Conservation (phyloP, 148 eudicot genomes). For the Heliamphora exappendiculata region DNA sequence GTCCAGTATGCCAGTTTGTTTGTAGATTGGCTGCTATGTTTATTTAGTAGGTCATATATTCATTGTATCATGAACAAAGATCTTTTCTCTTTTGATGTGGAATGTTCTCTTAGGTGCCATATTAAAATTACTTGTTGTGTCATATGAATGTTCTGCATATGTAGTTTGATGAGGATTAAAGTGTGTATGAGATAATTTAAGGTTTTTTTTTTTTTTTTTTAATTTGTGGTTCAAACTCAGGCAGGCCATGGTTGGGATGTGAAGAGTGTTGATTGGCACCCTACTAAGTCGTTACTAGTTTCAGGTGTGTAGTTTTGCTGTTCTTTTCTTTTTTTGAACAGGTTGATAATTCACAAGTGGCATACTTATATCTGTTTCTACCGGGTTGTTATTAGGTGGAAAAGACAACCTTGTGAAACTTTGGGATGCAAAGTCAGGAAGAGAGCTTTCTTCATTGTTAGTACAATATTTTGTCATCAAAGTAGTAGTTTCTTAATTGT, state of each 20-base stretch:
- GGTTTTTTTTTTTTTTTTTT: slow-evolving; percentile 26
- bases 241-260: slow-evolving; percentile 99
- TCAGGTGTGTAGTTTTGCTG: slow-evolving; percentile 51
- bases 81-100: background rate
- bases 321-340: background rate
- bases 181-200: slow-evolving; percentile 41
- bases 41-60: background rate
- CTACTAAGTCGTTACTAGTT: slow-evolving; percentile 80
- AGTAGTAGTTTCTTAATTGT: background rate
- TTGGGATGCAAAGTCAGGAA: slow-evolving; percentile 95
- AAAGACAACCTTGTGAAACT: slow-evolving; percentile 96
- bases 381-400: slow-evolving; percentile 52
- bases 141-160: background rate
- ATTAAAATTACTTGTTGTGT: background rate
- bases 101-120: background rate
- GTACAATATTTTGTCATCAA: slow-evolving; percentile 16
- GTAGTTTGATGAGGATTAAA: background rate
- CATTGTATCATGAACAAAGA: background rate
- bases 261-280: slow-evolving; percentile 99
- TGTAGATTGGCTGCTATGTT: background rate
- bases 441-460: slow-evolving; percentile 82
- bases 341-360: background rate
- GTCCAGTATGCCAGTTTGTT: background rate
- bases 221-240: slow-evolving; percentile 74
- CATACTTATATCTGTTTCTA: slow-evolving; percentile 14